These are phyloP conservation scores for Russula brevipes DNA, from an alignment of 768 basidiomycete genomes.

Conservation along the genomic window DNA sequence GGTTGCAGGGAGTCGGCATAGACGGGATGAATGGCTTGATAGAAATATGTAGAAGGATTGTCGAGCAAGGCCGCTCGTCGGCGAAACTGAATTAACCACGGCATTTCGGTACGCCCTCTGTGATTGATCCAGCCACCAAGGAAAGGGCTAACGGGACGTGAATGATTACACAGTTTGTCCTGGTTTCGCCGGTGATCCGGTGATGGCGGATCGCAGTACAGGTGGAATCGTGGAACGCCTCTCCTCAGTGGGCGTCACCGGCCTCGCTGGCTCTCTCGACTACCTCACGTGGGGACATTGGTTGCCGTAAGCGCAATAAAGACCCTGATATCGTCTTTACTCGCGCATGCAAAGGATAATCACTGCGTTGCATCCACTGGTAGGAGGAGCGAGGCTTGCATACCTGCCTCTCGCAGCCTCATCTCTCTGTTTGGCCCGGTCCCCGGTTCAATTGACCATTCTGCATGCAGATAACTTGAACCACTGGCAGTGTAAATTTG, in stretches of 20 bases:
- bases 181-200: neutral
- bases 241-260: constrained; percentile 54
- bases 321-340: constrained; percentile 67
- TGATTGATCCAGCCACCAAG: neutral
- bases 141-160: neutral
- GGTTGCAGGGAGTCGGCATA: constrained; percentile 59
- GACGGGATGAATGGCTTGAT: constrained; percentile 62
- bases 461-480: too few species aligned
- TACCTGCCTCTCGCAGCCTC: neutral
- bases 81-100: constrained; percentile 19
- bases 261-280: constrained; percentile 37
- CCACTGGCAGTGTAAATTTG: too few species aligned
- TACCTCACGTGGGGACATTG: constrained; percentile 32
- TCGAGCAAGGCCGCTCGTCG: constrained; percentile 21
- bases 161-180: neutral
- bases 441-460: too few species aligned
- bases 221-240: constrained; percentile 45
- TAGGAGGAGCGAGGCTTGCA: neutral
- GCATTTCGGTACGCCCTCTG: neutral
- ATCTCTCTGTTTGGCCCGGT: neutral
- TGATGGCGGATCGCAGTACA: constrained; percentile 12
- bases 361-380: constrained; percentile 54
- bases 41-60: constrained; percentile 27
- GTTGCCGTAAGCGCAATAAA: constrained; percentile 67
- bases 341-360: constrained; percentile 57